Percentiles rank a stretch among this genome's conserved stretches.
phyloP scores from a whole-genome alignment of 1,284 basidiomycete genomes.

The Melanopsichium pennsylvanicum region DNA sequence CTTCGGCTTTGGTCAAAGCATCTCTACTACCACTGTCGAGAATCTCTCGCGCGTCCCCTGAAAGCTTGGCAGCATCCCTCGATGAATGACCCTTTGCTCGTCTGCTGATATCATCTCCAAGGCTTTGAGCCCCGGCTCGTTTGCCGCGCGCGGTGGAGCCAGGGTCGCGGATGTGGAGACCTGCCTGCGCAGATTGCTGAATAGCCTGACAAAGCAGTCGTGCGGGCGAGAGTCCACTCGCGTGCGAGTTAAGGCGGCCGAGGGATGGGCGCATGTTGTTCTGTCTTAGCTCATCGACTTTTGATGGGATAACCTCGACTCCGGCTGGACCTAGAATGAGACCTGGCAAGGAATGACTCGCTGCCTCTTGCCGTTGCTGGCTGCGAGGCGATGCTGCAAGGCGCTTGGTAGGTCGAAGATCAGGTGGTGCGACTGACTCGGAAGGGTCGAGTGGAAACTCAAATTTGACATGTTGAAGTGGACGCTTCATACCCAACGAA shows the following conservation, averaged over 20 bases:
- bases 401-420: constrained; percentile 19
- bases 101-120: constrained; percentile 22
- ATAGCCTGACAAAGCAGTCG: constrained; percentile 48
- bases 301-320: constrained; percentile 18
- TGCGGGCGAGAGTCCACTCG: constrained; percentile 41
- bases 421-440: constrained; percentile 15
- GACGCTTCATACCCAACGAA: constrained; percentile 18
- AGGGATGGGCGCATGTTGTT: constrained; percentile 7
- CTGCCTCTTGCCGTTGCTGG: neutral
- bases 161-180: constrained; percentile 34
- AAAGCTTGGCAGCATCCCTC: neutral
- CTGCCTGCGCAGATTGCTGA: constrained; percentile 42
- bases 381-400: constrained; percentile 8
- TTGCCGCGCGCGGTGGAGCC: constrained; percentile 15
- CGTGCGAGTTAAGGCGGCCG: constrained; percentile 35
- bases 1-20: constrained; percentile 1
- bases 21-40: neutral
- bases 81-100: constrained; percentile 9
- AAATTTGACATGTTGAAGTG: constrained; percentile 28
- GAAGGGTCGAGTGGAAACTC: constrained; percentile 24
- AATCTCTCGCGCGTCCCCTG: constrained; percentile 1
- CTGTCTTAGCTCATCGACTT: neutral
- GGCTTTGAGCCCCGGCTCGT: constrained; percentile 14
- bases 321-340: constrained; percentile 31
- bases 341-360: constrained; percentile 12